Percentiles rank a stretch among this genome's conserved stretches.
These are phyloP conservation scores for Dictyostelium citrinum DNA, from an alignment of 78 protist species.

Conservation along the genomic window DNA sequence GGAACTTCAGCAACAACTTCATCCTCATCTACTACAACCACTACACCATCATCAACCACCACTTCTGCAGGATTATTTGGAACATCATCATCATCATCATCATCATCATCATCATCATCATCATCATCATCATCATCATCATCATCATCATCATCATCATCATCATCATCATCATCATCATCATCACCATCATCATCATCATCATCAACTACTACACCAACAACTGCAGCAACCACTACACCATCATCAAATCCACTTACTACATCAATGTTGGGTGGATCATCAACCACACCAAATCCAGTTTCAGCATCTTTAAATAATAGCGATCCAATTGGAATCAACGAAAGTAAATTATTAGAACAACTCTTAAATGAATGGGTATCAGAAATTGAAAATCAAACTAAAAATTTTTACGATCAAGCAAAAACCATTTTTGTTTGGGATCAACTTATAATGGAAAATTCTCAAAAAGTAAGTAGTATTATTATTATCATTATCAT, in stretches of 20 bases:
- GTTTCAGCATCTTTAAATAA: background rate
- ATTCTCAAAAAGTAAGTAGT: conserved; percentile 46
- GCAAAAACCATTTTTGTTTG: conserved; percentile 50
- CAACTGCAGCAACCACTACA: background rate
- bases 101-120: background rate
- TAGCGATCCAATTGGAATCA: conserved; percentile 38
- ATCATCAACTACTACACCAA: background rate
- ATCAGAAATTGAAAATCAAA: conserved; percentile 63
- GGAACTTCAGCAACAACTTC: background rate
- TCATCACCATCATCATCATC: conserved; percentile 9
- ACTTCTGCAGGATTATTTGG: conserved; percentile 8
- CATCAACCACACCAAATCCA: conserved; percentile 14
- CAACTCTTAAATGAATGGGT: conserved; percentile 49
- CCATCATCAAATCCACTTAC: conserved; percentile 1
- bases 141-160: background rate
- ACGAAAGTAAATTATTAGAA: conserved; percentile 60
- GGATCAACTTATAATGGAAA: conserved; percentile 68
- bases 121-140: background rate
- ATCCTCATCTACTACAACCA: background rate
- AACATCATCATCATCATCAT: background rate
- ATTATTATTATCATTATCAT: too few relatives aligned
- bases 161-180: background rate
- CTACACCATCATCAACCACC: conserved; percentile 12
- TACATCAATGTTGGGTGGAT: background rate
- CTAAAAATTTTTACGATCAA: conserved; percentile 59